phyloP scores from a whole-genome alignment of 768 basidiomycete species.

The Hygrocybe coccinea region DNA sequence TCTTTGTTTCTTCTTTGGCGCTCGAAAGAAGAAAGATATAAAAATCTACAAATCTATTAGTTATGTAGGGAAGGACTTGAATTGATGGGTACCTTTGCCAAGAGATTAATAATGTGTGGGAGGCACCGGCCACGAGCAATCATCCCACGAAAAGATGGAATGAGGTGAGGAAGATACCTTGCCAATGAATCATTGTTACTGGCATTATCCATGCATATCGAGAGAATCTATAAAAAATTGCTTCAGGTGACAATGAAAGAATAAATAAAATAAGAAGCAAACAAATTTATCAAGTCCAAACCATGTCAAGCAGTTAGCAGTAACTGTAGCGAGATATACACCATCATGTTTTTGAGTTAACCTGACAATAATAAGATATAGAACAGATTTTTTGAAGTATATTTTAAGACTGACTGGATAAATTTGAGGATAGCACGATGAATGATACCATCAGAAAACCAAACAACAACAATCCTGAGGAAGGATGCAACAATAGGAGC shows the following conservation, averaged over 20 bases:
- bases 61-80: not conserved
- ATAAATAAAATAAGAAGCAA: constrained; percentile 13
- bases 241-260: not conserved
- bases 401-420: constrained; percentile 19
- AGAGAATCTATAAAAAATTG: constrained; percentile 20
- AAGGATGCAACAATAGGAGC: constrained; percentile 25
- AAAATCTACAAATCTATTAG: constrained; percentile 17
- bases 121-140: constrained; percentile 20
- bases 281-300: constrained; percentile 23
- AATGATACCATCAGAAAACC: constrained; percentile 25
- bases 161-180: constrained; percentile 13
- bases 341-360: constrained; percentile 27
- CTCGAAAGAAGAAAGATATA: constrained; percentile 26
- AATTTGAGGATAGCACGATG: constrained; percentile 31
- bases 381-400: too few relatives aligned
- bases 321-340: constrained; percentile 23
- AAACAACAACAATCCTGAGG: constrained; percentile 30
- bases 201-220: constrained; percentile 31
- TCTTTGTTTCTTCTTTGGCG: constrained; percentile 17
- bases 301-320: constrained; percentile 22
- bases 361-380: constrained; percentile 10
- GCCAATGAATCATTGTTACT: constrained; percentile 26
- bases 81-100: constrained; percentile 28
- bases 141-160: constrained; percentile 24
- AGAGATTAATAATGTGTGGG: constrained; percentile 31